Conservation (phyloP, 805 yeast species). For the Cyberlindnera mycetangii region DNA sequence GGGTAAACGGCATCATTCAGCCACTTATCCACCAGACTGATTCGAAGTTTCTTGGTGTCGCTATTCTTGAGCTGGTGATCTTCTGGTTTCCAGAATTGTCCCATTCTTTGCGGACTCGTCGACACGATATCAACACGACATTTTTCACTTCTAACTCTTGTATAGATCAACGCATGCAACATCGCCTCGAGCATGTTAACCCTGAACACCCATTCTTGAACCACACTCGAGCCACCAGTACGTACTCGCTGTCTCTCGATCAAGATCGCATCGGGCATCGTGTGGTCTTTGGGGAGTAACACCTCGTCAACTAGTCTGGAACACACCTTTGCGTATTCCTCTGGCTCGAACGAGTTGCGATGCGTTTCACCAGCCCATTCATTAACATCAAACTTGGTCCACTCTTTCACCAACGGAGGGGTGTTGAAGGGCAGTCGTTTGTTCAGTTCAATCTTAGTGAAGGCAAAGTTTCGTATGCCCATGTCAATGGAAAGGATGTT, state of each 20-base stretch:
- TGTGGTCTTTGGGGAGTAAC: constrained; percentile 18
- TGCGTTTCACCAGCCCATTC: constrained; percentile 15
- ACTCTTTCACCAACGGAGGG: constrained; percentile 30
- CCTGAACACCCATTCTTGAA: constrained; percentile 49
- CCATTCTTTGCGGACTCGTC: constrained; percentile 24
- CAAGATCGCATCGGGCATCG: constrained; percentile 40
- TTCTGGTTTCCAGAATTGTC: constrained; percentile 23
- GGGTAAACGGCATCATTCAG: constrained; percentile 10
- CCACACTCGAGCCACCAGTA: constrained; percentile 41
- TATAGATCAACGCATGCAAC: constrained; percentile 33
- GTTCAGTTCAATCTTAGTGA: constrained; percentile 26
- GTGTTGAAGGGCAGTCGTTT: constrained; percentile 22
- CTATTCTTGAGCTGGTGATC: constrained; percentile 5
- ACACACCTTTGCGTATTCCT: constrained; percentile 24
- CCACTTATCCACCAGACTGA: constrained; percentile 22
- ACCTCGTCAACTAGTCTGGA: constrained; percentile 27
- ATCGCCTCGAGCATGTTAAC: constrained; percentile 55
- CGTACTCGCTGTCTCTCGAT: constrained; percentile 59
- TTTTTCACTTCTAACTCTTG: constrained; percentile 4
- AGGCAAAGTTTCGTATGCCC: constrained; percentile 37
- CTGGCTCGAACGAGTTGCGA: constrained; percentile 24
- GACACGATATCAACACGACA: constrained; percentile 17
- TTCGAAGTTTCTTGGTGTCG: constrained; percentile 19
- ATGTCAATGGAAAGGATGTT: constrained; percentile 35
- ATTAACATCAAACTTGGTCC: constrained; percentile 34